Evolutionary conservation across 352 stramenopile species (phyloP).

Genomic region (Aphanomyces stellatus): DNA sequence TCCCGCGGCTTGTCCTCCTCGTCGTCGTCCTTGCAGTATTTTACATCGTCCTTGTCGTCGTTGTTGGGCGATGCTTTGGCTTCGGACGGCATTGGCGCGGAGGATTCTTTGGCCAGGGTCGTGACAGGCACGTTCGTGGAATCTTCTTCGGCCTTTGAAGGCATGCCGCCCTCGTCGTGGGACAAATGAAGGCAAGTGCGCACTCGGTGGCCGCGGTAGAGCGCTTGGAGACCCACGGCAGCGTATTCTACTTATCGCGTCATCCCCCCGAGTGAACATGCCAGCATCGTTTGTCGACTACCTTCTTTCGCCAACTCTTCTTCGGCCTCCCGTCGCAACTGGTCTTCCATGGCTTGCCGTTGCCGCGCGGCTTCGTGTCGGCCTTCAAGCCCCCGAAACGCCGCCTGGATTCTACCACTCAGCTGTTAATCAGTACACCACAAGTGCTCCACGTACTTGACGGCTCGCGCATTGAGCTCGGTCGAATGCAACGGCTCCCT

Average conservation of each 20-base stretch:
- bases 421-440: not conserved
- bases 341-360: not conserved
- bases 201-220: not conserved
- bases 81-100: no score
- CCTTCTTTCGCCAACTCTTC: not conserved
- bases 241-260: conserved; percentile 4
- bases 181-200: not conserved
- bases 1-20: not conserved
- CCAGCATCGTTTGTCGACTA: not conserved
- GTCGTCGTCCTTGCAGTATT: not conserved
- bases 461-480: not conserved
- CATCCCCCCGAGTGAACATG: not conserved
- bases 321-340: not conserved
- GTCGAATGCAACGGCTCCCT: no score
- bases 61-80: not conserved
- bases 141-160: no score
- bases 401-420: not conserved
- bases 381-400: not conserved
- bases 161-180: no score
- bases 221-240: not conserved
- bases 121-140: no score
- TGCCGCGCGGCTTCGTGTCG: not conserved
- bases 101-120: no score
- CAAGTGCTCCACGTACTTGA: not conserved
- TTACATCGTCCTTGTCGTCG: not conserved